These are phyloP conservation scores for Gaeumannomyces sp. DNA, from an alignment of 2,329 filamentous ascomycete genomes.

Conservation along the genomic window DNA sequence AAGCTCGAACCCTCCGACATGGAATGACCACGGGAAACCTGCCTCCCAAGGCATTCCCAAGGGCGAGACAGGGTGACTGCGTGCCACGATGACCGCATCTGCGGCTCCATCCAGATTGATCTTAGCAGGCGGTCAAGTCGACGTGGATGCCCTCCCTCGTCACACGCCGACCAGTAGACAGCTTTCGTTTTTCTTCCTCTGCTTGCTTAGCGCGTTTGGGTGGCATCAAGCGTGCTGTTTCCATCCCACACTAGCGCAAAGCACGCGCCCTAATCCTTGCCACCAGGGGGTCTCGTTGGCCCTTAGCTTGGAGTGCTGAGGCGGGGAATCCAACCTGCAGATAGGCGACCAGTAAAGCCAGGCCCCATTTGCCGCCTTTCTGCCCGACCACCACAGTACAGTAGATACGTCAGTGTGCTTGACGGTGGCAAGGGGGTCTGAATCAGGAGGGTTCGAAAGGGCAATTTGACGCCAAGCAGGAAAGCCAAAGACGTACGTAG, in stretches of 20 bases:
- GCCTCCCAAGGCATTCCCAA: background rate
- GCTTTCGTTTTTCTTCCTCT: too few species aligned
- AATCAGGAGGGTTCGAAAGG: background rate
- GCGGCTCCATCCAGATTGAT: background rate
- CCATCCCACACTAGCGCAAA: background rate
- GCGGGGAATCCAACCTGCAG: background rate
- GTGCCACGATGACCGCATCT: background rate
- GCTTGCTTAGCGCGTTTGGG: background rate
- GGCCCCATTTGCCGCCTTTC: too few species aligned
- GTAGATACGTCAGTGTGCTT: background rate
- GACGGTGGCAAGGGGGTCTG: background rate
- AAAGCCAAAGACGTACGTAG: constrained; percentile 1
- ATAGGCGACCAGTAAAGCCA: too few species aligned
- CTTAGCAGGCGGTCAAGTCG: background rate
- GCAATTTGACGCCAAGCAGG: background rate
- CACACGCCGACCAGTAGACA: background rate
- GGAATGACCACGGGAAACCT: background rate
- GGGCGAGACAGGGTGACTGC: background rate
- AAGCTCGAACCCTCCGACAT: background rate
- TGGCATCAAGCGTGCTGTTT: background rate
- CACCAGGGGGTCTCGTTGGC: background rate
- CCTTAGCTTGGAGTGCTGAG: too few species aligned
- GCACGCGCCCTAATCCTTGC: background rate
- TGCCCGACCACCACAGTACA: too few species aligned
- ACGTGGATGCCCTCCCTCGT: background rate